Evolutionary conservation across 352 stramenopile genomes (phyloP), one percentile per base, ranked within the genome.

Genomic region (Pythium diclinum): DNA sequence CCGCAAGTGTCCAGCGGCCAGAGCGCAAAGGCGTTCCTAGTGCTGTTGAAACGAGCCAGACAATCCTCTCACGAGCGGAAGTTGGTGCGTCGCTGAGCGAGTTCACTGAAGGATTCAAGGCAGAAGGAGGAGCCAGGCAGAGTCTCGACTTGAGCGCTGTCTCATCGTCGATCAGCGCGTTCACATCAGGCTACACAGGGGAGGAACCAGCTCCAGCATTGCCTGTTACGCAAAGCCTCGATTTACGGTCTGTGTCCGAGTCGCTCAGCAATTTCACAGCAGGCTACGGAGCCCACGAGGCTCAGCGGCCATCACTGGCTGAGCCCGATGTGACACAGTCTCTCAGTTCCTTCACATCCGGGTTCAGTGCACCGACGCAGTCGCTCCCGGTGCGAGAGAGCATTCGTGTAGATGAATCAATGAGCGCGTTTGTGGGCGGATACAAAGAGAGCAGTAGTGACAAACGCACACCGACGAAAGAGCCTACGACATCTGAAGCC

Each of bases 31-130:
- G 32, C 17, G 56, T 55, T 14, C 36, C 62, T 7, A 40, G 52
- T 34, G 3, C 36, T 7, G 11, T 63, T 6, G 23, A 56, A 8
- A 38, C 53, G 11, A 68, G 44, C 32, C 54, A 57, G 21, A 58
- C 21, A 0, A 28, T 56, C 21, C 30, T 57, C 10, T 44, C 52
- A 8, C 32, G 23, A 13, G 25, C 17, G 14, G 59, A 67, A 17
- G 72, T 78, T 3, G 66, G 71, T 36, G 63, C 58, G 6, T 87
- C 78, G 3, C 54, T 82, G 30, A 85, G 73, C 16, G 57, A 64
- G 11, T 85, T 82, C 54, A 85, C 65, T 0, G 49, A 58, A 6
- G 78, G 75, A 1, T 82, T 78, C 28, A 55, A 60, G 44, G 21
- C 30, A 8, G 23, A 21, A 19, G 13, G 14, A 17, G n/a, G 17